phyloP scores from a whole-genome alignment of 2,329 filamentous ascomycete genomes.

The Aureobasidium sp. region DNA sequence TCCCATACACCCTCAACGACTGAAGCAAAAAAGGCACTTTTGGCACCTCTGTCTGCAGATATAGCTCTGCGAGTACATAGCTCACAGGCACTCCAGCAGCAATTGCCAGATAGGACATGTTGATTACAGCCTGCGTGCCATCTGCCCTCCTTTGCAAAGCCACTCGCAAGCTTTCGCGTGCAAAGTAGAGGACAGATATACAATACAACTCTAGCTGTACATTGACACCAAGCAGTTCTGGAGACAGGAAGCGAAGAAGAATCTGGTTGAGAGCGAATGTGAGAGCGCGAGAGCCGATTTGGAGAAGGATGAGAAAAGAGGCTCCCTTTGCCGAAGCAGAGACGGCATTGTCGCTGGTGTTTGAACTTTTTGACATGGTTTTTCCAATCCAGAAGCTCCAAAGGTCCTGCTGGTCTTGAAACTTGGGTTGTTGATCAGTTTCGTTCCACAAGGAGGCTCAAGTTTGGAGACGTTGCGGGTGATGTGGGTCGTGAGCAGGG shows the following conservation, averaged over 20 bases:
- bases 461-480: neutral
- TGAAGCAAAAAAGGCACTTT: constrained; percentile 56
- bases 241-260: constrained; percentile 79
- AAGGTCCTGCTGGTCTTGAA: neutral
- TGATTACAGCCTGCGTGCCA: constrained; percentile 69
- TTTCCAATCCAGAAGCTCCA: neutral
- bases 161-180: constrained; percentile 83
- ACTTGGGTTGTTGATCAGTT: neutral
- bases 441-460: neutral
- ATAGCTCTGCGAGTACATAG: constrained; percentile 58
- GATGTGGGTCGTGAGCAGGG: neutral
- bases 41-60: constrained; percentile 50
- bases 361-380: neutral
- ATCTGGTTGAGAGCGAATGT: constrained; percentile 92
- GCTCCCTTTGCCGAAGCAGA: constrained; percentile 60
- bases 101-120: constrained; percentile 76
- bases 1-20: constrained; percentile 48
- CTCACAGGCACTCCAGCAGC: constrained; percentile 60
- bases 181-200: constrained; percentile 88
- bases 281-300: constrained; percentile 76
- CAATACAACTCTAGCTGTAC: constrained; percentile 91
- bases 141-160: constrained; percentile 67
- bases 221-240: constrained; percentile 73
- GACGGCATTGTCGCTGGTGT: constrained; percentile 27
- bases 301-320: constrained; percentile 78